phyloP scores from a whole-genome alignment of 768 basidiomycete species.

The Lactarius sp. region DNA sequence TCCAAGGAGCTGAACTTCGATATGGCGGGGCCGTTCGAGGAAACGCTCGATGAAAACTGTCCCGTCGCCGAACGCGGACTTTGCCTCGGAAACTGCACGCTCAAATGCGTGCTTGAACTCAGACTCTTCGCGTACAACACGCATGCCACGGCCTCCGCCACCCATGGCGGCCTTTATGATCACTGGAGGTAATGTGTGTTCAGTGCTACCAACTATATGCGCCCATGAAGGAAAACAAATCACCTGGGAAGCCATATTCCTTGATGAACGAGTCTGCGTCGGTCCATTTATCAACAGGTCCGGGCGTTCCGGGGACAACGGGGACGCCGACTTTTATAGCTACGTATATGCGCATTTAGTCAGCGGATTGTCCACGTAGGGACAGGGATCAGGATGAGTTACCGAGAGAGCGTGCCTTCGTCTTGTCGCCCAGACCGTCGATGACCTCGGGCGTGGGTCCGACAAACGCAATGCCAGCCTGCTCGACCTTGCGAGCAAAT shows the following conservation, averaged over 20 bases:
- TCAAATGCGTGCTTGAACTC: constrained; percentile 88
- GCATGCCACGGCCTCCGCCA: constrained; percentile 98
- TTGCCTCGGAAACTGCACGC: constrained; percentile 92
- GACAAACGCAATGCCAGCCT: constrained; percentile 94
- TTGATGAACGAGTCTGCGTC: constrained; percentile 88
- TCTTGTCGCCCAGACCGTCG: constrained; percentile 97
- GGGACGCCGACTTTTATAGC: constrained; percentile 91
- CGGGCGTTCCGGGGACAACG: constrained; percentile 97
- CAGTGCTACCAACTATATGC: constrained; percentile 10
- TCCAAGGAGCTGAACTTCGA: constrained; percentile 94
- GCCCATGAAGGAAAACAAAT: constrained; percentile 21
- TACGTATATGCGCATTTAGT: constrained; percentile 30
- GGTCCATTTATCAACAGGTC: constrained; percentile 73
- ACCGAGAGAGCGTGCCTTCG: constrained; percentile 91
- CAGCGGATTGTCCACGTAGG: constrained; percentile 11
- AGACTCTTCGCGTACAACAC: constrained; percentile 91
- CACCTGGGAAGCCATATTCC: constrained; percentile 92
- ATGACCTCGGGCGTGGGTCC: constrained; percentile 96
- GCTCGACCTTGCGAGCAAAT: constrained; percentile 97
- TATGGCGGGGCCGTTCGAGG: constrained; percentile 94
- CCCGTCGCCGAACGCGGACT: constrained; percentile 94
- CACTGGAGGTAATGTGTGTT: constrained; percentile 42
- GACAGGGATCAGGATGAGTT: constrained; percentile 24
- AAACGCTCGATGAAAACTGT: constrained; percentile 99
- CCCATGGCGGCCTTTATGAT: constrained; percentile 99